Base-by-base conservation (phyloP, 75 land plant genomes). In the Selaginella tamariscina region DNA sequence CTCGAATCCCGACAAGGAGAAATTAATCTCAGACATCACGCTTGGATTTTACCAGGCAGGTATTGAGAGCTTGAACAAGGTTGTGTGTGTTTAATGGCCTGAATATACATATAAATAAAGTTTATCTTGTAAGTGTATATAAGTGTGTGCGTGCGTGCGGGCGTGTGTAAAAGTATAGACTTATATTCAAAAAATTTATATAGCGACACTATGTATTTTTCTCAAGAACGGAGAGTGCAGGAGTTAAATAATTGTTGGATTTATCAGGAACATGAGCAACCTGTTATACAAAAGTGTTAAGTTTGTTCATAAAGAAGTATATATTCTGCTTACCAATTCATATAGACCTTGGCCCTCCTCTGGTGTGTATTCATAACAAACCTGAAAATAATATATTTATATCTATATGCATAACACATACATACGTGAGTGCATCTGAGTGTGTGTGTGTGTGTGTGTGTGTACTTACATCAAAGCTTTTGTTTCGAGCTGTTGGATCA, bases 211-310 rank as follows among this genome's bases (percentile, higher is more conserved):
- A n/a, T n/a, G 96, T 89, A 66, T 93, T 93, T 75, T 85, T 89
- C 75, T 93, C 98, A 2, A 93, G 70, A 69, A 85, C 89, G 18
- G 98, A 78, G 29, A 93, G 74, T 18, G 98, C 98, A 28, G 98
- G 98, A 0, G 98, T 83, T 73, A 93, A 70, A 72, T 93, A 93
- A 62, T 93, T 93, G 65, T 93, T 93, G 32, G 98, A 88, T 76
- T 93, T 93, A 76, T 93, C 98, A 31, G 98, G 98, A 70, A 93
- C 73, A 83, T 93, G 98, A 1, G 98, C 98, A 15, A 93, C 95
- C 97, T 92, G 83, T 56, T 71, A 23, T 27, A 11, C 55, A 72
- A 22, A 1, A 64, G 23, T 27, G 23, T 27, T 39, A 56, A 0
- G 23, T 15, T 5, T 20, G 20, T 32, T 23, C 24, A 2, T 30